Base-by-base conservation (phyloP, 768 basidiomycete species). In the Boletus subcaerulescens region DNA sequence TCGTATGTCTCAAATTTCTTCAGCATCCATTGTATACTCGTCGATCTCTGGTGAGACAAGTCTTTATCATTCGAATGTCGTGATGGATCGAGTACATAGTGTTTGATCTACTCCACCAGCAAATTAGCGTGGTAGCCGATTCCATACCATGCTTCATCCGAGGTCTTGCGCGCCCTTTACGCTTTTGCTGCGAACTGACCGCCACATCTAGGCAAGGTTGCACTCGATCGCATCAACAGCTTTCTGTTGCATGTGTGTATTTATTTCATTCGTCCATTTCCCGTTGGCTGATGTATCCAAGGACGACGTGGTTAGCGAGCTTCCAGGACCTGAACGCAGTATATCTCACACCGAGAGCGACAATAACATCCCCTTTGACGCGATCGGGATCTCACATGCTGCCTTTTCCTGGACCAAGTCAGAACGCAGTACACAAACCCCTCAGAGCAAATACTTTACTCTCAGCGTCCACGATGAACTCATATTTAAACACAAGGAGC, bases 381-480 rank as follows among this genome's bases (percentile, higher is more conserved):
- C 15, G 8, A 44, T 57, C 18, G 56, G 56, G 29, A 33, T 57
- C 32, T 48, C 52, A 20, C 35, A 55, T 46, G 52, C 53, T 13
- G 29, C 39, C 8, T 58, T 58, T 38, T 49, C 57, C 6, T 58
- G 57, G 56, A 29, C 41, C n/a, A 57, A 48, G 43, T 35, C 44
- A 12, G 44, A 44, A 13, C 5, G 22, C 1, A 10, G 12, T 20
- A 10, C 40, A 31, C 10, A 17, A 43, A 38, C 50, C 4, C 22
- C 47, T 33, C 42, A 13, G 18, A 9, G 73, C 38, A 73, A 80
- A 31, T 74, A 64, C 41, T 86, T 84, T 65, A 62, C 66, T 17
- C 75, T 87, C 8, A 66, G 67, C 11, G 71, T 87, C 45, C 71
- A 78, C 0, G 83, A 75, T 29, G 79, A 84, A 43, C 60, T 87